Percentiles rank a stretch among this genome's conserved stretches.
Conservation (phyloP, 208 protist species). For the Leptomonas seymouri region DNA sequence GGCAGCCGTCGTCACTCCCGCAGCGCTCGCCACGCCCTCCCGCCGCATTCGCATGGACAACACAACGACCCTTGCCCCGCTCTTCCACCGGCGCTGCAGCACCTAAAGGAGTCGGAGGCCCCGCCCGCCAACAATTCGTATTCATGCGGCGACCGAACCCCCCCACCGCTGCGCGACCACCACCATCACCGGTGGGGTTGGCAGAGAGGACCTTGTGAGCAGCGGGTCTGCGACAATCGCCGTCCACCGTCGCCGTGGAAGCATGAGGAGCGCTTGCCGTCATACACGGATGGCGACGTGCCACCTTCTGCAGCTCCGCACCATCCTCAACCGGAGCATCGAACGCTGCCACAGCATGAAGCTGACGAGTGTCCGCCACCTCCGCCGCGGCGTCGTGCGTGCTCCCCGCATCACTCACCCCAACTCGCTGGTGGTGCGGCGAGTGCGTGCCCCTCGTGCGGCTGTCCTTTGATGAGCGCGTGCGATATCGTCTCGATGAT, state of each 20-base stretch:
- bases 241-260: constrained; percentile 12
- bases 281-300: too few relatives aligned
- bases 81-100: not conserved
- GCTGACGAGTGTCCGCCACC: constrained; percentile 1
- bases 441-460: constrained; percentile 15
- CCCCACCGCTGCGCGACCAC: constrained; percentile 8
- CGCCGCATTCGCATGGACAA: not conserved
- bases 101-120: not conserved
- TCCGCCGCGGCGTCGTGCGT: not conserved
- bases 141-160: constrained; percentile 9
- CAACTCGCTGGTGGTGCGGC: not conserved
- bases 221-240: not conserved
- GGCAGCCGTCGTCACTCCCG: not conserved
- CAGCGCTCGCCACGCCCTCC: constrained; percentile 4
- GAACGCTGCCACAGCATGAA: too few relatives aligned
- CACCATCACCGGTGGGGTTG: not conserved
- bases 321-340: too few relatives aligned
- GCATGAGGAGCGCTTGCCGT: not conserved
- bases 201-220: not conserved
- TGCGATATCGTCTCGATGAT: constrained; percentile 42
- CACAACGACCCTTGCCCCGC: not conserved
- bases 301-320: not conserved
- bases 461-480: constrained; percentile 15
- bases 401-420: constrained; percentile 11
- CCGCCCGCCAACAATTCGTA: not conserved